Evolutionary conservation across 192 early-diverging fungal species (phyloP).

Genomic region (Coemansia sp.): DNA sequence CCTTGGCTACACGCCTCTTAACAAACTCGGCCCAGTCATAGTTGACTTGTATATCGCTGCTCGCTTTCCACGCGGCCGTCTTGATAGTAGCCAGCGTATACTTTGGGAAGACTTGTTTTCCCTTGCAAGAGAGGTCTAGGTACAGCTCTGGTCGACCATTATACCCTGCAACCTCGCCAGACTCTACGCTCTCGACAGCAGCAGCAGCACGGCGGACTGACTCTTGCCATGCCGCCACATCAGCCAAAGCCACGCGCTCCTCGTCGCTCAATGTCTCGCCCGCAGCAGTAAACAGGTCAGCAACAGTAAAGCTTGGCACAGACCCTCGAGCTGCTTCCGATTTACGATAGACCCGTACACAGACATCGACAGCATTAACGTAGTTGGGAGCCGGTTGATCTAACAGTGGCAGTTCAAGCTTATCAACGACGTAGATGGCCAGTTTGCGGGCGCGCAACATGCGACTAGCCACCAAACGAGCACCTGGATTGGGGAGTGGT

Average conservation of each 20-base stretch:
- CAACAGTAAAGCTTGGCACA: not conserved
- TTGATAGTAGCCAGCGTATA: slow-evolving; percentile 52
- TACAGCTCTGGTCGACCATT: slow-evolving; percentile 45
- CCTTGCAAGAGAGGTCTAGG: slow-evolving; percentile 47
- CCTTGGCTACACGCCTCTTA: slow-evolving; percentile 30
- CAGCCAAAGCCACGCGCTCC: slow-evolving; percentile 39
- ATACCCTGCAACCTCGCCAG: slow-evolving; percentile 12
- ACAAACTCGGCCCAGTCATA: slow-evolving; percentile 55
- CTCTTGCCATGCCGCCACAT: slow-evolving; percentile 29
- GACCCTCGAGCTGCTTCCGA: not conserved
- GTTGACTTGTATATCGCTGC: slow-evolving; percentile 47
- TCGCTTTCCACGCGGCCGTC: slow-evolving; percentile 47
- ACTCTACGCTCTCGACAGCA: not conserved
- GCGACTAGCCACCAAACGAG: slow-evolving; percentile 79
- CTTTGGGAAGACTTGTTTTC: slow-evolving; percentile 12
- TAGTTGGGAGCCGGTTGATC: slow-evolving; percentile 50
- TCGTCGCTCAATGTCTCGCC: slow-evolving; percentile 29
- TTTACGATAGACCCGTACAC: slow-evolving; percentile 21
- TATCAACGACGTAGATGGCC: slow-evolving; percentile 79
- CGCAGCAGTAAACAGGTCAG: slow-evolving; percentile 22
- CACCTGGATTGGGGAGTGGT: slow-evolving; percentile 49
- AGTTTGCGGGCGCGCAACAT: slow-evolving; percentile 89
- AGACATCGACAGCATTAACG: slow-evolving; percentile 38
- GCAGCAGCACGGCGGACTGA: not conserved
- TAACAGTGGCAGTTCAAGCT: slow-evolving; percentile 56